A percentile compares a stretch with the other conserved stretches of the same genome.
These are phyloP conservation scores for Penicillium parvum DNA, from an alignment of 495 filamentous ascomycete species.

Conservation along the genomic window DNA sequence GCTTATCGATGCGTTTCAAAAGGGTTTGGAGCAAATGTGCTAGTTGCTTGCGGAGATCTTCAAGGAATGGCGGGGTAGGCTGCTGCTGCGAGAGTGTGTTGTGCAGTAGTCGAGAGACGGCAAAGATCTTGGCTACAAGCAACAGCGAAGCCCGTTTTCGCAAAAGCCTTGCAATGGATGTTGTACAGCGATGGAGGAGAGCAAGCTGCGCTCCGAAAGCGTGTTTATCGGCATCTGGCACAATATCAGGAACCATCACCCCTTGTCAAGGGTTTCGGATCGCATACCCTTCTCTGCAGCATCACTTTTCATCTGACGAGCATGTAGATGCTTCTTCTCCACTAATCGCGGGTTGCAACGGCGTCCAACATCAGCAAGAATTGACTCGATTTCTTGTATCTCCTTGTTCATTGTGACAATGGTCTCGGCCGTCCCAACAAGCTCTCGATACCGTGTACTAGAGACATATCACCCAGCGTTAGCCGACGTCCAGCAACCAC, in stretches of 20 bases:
- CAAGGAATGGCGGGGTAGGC: constrained; percentile 50
- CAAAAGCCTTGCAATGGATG: constrained; percentile 53
- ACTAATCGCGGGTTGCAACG: constrained; percentile 72
- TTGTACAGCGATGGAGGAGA: constrained; percentile 57
- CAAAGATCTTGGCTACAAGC: constrained; percentile 73
- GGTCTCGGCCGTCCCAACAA: constrained; percentile 85
- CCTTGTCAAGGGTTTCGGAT: constrained; percentile 12
- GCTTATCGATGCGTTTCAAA: constrained; percentile 61
- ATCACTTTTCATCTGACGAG: constrained; percentile 53
- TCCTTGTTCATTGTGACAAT: constrained; percentile 84
- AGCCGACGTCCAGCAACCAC: background rate
- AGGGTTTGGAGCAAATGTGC: constrained; percentile 57
- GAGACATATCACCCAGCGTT: constrained; percentile 7
- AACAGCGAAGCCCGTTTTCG: constrained; percentile 55
- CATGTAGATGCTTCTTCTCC: constrained; percentile 60
- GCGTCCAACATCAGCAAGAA: constrained; percentile 65
- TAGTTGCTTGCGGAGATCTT: constrained; percentile 59
- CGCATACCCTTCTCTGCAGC: constrained; percentile 42
- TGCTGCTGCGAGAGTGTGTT: constrained; percentile 58
- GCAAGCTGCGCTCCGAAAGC: constrained; percentile 57
- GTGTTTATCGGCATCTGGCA: constrained; percentile 48
- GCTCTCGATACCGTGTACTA: constrained; percentile 84
- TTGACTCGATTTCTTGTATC: constrained; percentile 67
- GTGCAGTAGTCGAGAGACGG: constrained; percentile 66
- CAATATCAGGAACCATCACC: constrained; percentile 18